Percentiles rank a stretch among this genome's conserved stretches.
These are phyloP conservation scores for Passalora sequoiae DNA, from an alignment of 2,329 filamentous ascomycete genomes.

Conservation along the genomic window DNA sequence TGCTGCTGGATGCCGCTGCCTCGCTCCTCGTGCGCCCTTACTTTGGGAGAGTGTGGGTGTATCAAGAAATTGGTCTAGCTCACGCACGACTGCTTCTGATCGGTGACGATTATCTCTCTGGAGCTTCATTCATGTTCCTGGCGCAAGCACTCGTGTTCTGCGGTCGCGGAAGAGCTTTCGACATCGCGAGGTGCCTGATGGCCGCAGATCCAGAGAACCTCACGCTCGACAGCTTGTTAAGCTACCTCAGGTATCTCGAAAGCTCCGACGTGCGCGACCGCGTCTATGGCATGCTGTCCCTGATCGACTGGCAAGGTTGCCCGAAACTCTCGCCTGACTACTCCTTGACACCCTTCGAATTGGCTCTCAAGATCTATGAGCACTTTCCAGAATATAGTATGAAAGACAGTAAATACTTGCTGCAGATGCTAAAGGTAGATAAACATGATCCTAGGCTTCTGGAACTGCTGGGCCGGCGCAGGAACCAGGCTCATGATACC, in stretches of 20 bases:
- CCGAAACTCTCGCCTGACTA: neutral
- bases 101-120: neutral
- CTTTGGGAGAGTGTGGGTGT: neutral
- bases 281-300: neutral
- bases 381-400: neutral
- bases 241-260: neutral
- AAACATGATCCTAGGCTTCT: neutral
- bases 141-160: neutral
- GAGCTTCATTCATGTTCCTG: neutral
- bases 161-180: neutral
- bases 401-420: neutral
- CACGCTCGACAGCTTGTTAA: neutral
- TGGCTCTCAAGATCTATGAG: neutral
- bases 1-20: neutral
- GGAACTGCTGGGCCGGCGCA: neutral
- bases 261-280: neutral
- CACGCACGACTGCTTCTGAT: neutral
- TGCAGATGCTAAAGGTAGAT: neutral
- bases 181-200: neutral
- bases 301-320: neutral
- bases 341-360: neutral
- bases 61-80: neutral
- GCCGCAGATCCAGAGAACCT: neutral
- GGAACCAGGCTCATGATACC: neutral
- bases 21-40: neutral